These are phyloP conservation scores for Hysterangium stoloniferum DNA, from an alignment of 768 basidiomycete genomes.

Conservation along the genomic window DNA sequence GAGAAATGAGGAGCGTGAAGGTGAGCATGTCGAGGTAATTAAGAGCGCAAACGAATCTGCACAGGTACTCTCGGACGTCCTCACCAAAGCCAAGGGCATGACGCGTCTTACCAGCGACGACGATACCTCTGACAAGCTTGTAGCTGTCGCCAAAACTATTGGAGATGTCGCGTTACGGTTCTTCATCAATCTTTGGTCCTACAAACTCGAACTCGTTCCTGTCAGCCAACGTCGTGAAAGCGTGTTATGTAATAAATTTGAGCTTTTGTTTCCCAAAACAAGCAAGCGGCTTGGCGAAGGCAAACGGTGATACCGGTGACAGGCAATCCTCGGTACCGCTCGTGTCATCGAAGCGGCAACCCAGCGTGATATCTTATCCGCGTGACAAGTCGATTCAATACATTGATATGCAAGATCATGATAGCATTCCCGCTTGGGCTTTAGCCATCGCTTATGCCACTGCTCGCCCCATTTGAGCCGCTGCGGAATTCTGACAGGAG, in stretches of 20 bases:
- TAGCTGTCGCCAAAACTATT: constrained; percentile 72
- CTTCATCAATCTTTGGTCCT: constrained; percentile 94
- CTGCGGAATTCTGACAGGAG: constrained; percentile 96
- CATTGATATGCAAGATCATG: constrained; percentile 96
- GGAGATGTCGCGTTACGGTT: constrained; percentile 87
- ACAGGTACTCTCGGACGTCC: constrained; percentile 84
- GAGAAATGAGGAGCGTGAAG: constrained; percentile 78
- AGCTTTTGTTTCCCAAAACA: constrained; percentile 79
- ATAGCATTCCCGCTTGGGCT: constrained; percentile 89
- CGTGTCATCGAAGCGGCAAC: constrained; percentile 92
- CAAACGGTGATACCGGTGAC: constrained; percentile 93
- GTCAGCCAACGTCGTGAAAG: constrained; percentile 73
- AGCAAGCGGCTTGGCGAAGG: constrained; percentile 58
- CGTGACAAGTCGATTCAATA: constrained; percentile 81
- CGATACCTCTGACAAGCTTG: constrained; percentile 85
- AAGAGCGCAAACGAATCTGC: constrained; percentile 96
- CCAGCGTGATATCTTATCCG: constrained; percentile 85
- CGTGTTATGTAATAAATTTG: constrained; percentile 83
- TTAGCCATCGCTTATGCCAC: constrained; percentile 96
- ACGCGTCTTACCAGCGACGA: constrained; percentile 88
- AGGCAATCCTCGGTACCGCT: constrained; percentile 92
- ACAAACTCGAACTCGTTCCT: constrained; percentile 79
- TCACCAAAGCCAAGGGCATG: constrained; percentile 92
- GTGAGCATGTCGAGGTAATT: constrained; percentile 96
- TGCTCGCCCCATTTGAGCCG: constrained; percentile 88